Evolutionary conservation across 495 filamentous ascomycete species (phyloP).

Genomic region (Neurospora sp.): DNA sequence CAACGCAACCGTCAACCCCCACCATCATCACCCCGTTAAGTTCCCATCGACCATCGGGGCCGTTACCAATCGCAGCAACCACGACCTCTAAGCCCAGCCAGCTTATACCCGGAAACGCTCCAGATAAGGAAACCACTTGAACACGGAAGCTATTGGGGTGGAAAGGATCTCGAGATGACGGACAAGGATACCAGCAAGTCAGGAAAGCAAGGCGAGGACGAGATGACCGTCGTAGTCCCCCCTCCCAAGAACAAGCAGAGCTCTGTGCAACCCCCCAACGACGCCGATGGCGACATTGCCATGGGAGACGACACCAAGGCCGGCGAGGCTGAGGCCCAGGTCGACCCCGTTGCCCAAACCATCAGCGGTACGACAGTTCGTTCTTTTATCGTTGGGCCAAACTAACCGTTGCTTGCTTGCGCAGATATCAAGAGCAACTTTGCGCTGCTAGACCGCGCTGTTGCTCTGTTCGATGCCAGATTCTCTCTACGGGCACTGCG

Average conservation of each 20-base stretch:
- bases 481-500: slow-evolving; percentile 89
- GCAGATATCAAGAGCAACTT: slow-evolving; percentile 93
- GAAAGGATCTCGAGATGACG: slow-evolving; percentile 70
- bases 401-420: slow-evolving; percentile 3
- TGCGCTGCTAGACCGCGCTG: slow-evolving; percentile 79
- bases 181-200: slow-evolving; percentile 60
- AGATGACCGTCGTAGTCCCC: slow-evolving; percentile 82
- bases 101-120: slow-evolving; percentile 52
- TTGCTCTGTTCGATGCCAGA: slow-evolving; percentile 85
- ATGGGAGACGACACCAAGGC: slow-evolving; percentile 59
- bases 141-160: slow-evolving; percentile 65
- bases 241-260: slow-evolving; percentile 62
- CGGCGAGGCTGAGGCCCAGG: slow-evolving; percentile 46
- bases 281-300: slow-evolving; percentile 60
- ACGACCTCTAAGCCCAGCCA: slow-evolving; percentile 2
- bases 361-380: slow-evolving; percentile 34
- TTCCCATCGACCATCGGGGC: slow-evolving; percentile 8
- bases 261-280: slow-evolving; percentile 45
- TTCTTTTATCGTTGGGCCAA: background rate
- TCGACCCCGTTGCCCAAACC: slow-evolving; percentile 55
- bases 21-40: slow-evolving; percentile 6
- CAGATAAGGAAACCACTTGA: slow-evolving; percentile 61
- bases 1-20: background rate
- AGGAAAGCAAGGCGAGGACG: slow-evolving; percentile 62
- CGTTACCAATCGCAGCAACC: slow-evolving; percentile 2